Percentiles rank a stretch among this genome's conserved stretches.
Conservation (phyloP, 2,329 filamentous ascomycete species). For the Sarocladium kiliense region DNA sequence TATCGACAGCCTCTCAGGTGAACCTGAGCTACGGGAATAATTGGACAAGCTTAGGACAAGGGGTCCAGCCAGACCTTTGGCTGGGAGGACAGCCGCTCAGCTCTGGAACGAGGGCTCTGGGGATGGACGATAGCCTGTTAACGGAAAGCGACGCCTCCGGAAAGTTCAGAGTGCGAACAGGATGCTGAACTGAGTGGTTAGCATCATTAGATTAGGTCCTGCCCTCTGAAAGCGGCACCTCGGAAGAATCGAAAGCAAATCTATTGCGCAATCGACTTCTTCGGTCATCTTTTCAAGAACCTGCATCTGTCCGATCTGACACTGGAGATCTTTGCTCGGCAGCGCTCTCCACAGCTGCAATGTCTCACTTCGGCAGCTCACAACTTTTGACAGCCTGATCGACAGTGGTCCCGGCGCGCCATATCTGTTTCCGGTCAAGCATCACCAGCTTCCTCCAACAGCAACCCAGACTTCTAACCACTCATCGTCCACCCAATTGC, state of each 20-base stretch:
- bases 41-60: neutral
- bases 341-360: neutral
- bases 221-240: no score
- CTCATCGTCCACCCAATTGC: neutral
- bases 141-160: no score
- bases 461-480: neutral
- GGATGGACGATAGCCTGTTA: no score
- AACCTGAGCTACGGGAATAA: neutral
- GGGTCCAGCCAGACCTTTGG: no score
- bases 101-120: no score
- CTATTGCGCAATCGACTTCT: neutral
- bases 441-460: neutral
- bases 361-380: conserved; percentile 4
- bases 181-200: neutral
- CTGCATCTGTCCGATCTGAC: neutral
- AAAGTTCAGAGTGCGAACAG: neutral
- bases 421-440: neutral
- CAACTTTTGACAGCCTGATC: neutral
- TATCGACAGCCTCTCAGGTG: neutral
- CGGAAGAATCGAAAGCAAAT: neutral
- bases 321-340: neutral
- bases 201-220: neutral
- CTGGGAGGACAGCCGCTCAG: no score
- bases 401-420: neutral
- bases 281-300: neutral